phyloP scores from a whole-genome alignment of 345 rosid genomes.

The Salix koriyanagi region DNA sequence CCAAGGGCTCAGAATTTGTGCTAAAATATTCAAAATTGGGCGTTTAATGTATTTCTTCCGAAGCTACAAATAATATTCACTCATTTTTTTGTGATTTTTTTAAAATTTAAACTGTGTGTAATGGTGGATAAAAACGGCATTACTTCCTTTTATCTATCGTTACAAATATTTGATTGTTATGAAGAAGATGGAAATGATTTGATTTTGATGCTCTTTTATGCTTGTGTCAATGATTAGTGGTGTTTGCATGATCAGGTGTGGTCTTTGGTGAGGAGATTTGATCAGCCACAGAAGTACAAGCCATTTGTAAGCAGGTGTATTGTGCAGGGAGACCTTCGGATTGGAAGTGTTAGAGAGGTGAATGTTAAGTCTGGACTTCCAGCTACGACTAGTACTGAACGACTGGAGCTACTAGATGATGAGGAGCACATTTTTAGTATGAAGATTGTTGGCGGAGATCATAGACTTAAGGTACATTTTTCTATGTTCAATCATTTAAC shows the following conservation, averaged over 20 bases:
- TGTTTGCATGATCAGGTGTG: constrained; percentile 45
- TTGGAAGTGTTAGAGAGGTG: constrained; percentile 82
- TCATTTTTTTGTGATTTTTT: background rate
- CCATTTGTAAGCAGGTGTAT: constrained; percentile 73
- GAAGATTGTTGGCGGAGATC: constrained; percentile 89
- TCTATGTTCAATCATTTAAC: background rate
- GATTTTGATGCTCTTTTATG: background rate
- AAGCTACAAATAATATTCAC: background rate
- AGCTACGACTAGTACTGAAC: constrained; percentile 74
- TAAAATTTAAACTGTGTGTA: background rate
- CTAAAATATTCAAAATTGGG: background rate
- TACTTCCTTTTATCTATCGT: background rate
- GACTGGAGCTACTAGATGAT: constrained; percentile 69
- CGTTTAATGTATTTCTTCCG: background rate
- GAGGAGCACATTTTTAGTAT: constrained; percentile 68
- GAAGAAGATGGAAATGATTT: background rate
- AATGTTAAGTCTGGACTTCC: constrained; percentile 75
- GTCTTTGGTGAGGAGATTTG: constrained; percentile 80
- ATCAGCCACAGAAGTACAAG: constrained; percentile 73
- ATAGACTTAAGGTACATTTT: constrained; percentile 60
- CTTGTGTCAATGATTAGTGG: background rate
- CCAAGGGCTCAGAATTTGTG: background rate
- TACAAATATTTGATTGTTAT: background rate
- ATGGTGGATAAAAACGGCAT: background rate
- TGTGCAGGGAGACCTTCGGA: constrained; percentile 63